Evolutionary conservation across 371 early-diverging fungal genomes (phyloP).

Genomic region (Syncephalastrum monosporum): DNA sequence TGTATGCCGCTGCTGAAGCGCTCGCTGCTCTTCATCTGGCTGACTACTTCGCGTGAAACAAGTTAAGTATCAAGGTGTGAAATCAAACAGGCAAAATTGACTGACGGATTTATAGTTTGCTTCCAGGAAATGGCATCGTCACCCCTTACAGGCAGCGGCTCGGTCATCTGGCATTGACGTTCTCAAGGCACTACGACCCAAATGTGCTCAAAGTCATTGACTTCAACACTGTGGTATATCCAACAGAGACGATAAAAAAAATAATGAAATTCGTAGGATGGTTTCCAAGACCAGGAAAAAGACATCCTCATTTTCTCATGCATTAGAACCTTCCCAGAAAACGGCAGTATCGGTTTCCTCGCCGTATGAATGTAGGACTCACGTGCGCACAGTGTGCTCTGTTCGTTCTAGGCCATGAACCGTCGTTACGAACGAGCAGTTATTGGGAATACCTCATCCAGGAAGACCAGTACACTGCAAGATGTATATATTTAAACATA

Average conservation of each 20-base stretch:
- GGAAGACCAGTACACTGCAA: too few relatives aligned
- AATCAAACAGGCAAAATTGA: slow-evolving; percentile 1
- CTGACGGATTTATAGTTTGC: slow-evolving; percentile 51
- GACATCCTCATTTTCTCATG: slow-evolving; percentile 95
- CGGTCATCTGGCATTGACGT: slow-evolving; percentile 63
- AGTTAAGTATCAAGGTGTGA: slow-evolving; percentile 51
- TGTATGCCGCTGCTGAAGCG: too few relatives aligned
- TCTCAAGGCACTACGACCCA: slow-evolving; percentile 63
- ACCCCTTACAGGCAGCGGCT: slow-evolving; percentile 93
- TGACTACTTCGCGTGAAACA: slow-evolving; percentile 25
- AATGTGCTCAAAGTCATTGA: slow-evolving; percentile 74
- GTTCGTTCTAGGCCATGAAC: slow-evolving; percentile 84
- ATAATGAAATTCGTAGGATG: slow-evolving; percentile 62
- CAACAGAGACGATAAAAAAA: not conserved
- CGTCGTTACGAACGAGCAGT: slow-evolving; percentile 53
- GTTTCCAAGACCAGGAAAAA: slow-evolving; percentile 99
- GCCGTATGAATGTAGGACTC: slow-evolving; percentile 94
- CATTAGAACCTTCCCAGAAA: slow-evolving; percentile 75
- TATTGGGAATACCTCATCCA: slow-evolving; percentile 67
- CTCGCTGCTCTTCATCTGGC: slow-evolving; percentile 74
- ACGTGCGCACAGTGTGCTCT: slow-evolving; percentile 91
- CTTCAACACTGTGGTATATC: slow-evolving; percentile 84
- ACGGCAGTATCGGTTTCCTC: slow-evolving; percentile 88
- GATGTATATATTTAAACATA: too few relatives aligned
- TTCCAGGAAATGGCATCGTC: slow-evolving; percentile 81